Evolutionary conservation across 805 yeast genomes (phyloP).

Genomic region (Yarrowia yakushimensis): DNA sequence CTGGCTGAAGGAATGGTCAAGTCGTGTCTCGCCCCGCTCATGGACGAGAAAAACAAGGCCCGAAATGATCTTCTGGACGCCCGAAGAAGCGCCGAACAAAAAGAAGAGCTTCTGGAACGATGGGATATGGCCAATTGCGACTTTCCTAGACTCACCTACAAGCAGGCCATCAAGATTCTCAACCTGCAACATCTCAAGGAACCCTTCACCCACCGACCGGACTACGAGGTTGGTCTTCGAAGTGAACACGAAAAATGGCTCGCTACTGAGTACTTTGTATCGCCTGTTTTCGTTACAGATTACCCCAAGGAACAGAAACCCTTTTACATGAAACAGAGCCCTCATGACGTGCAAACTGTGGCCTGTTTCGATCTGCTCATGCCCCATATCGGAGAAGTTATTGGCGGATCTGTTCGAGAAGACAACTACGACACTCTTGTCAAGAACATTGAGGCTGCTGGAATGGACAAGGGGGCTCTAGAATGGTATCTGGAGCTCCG

Average conservation of each 20-base stretch:
- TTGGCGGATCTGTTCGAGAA: constrained; percentile 94
- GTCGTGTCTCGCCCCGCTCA: constrained; percentile 40
- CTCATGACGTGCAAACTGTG: constrained; percentile 52
- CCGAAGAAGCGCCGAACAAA: constrained; percentile 39
- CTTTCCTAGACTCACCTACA: constrained; percentile 74
- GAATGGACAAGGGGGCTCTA: constrained; percentile 44
- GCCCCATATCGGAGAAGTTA: constrained; percentile 89
- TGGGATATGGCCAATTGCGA: constrained; percentile 55
- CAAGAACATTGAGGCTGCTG: constrained; percentile 52
- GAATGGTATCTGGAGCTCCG: constrained; percentile 80
- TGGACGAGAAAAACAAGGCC: constrained; percentile 26
- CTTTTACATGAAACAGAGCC: constrained; percentile 74
- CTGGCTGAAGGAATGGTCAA: constrained; percentile 72
- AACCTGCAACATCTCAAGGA: constrained; percentile 30
- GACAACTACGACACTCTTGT: constrained; percentile 56
- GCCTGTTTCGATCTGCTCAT: constrained; percentile 86
- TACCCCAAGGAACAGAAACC: constrained; percentile 81
- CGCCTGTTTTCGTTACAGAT: constrained; percentile 85
- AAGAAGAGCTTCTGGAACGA: constrained; percentile 43
- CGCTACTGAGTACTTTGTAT: constrained; percentile 54
- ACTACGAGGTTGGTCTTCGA: constrained; percentile 70
- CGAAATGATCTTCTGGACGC: constrained; percentile 33
- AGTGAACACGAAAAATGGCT: constrained; percentile 92
- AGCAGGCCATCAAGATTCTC: constrained; percentile 60
- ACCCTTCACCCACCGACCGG: constrained; percentile 45